Base-by-base conservation (phyloP, 257 asterid genomes). In the Eustoma russellianum region DNA sequence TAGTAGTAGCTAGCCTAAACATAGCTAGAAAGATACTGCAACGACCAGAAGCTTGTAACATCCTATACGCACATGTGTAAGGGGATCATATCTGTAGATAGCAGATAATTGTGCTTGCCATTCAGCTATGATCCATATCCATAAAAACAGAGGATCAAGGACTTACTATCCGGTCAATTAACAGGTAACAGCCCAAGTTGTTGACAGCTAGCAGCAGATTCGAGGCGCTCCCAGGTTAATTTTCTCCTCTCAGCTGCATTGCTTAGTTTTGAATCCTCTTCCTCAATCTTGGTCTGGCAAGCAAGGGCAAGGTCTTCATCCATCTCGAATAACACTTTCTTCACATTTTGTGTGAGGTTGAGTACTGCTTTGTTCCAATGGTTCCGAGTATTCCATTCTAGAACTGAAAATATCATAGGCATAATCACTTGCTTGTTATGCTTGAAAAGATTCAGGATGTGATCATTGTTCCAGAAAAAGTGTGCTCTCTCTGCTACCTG, bases 401-500 rank as follows among this genome's bases (percentile, higher is more conserved):
- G 54, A 53, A 77, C 81, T 14, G 77, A 60, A 57, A 70, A 47
- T 48, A 64, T 57, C 68, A 70, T 64, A 12, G 81, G 81, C 81
- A 75, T 64, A 18, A 75, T 70, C 24, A 67, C 69, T 13, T 61
- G 70, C 63, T 71, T 46, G 53, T 75, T 61, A 47, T 56, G 74
- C 63, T 60, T 57, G 28, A 70, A 60, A 7, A 75, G 75, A 63
- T 70, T 75, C 41, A 67, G 77, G 33, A 75, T 40, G 33, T 54
- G 75, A 19, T 70, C 81, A 6, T 75, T 75, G 72, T 70, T 75
- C 71, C 77, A 70, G 55, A 70, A 53, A 24, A 67, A 63, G 55
- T 75, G 81, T 13, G 81, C 74, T 64, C 81, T 60, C 56, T 75
- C 81, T 33, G 81, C 77, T 18, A 75, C 77, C 80, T 75, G 70